Base-by-base conservation (phyloP, 352 stramenopile species). In the Phytophthora chlamydospora region DNA sequence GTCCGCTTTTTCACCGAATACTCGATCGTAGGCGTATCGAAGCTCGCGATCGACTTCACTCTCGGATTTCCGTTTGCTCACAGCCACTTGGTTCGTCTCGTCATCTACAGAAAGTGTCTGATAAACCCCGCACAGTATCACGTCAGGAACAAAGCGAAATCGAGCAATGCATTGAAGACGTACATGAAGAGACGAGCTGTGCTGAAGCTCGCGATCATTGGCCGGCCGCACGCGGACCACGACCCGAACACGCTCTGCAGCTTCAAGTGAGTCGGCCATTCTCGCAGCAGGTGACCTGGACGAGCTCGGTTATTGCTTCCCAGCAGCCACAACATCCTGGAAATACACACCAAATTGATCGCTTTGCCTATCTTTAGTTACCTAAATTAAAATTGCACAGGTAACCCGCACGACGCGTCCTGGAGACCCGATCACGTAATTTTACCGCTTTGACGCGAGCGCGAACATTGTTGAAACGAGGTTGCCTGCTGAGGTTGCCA, bases 211-310 rank as follows among this genome's bases (percentile, higher is more conserved):
- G n/a, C 82, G 78, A n/a, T 85, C 71, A 51, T 96, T 89, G 8
- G 68, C 56, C 9, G 88, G 89, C 1, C 89, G 85, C 27, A 96
- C 85, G 39, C 89, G 85, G 19, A 97, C 76, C 5, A 87, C 68
- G 6, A 96, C 88, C 33, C 89, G 84, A 7, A 93, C 79, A 13
- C 82, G 72, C 62, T 93, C 86, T 32, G 68, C 50, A 19, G 59
- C 64, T 46, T 77, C 75, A 35, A 67, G 53, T 14, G 36, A 24
- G 9, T 80, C 73, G 13, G 44, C 61, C 76, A 85, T 85, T 49
- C 21, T 58, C 40, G 36, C 38, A 54, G 40, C 36, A 57, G 19
- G 10, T 31, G 13, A 27, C 34, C 55, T 59, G 17, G 24, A 46
- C 47, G n/a, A 35, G 3, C 53, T 24, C 27, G n/a, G 7, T n/a